Evolutionary conservation across 345 rosid species (phyloP), one percentile per base, ranked within the genome.

Genomic region (Abelmoschus esculentus): DNA sequence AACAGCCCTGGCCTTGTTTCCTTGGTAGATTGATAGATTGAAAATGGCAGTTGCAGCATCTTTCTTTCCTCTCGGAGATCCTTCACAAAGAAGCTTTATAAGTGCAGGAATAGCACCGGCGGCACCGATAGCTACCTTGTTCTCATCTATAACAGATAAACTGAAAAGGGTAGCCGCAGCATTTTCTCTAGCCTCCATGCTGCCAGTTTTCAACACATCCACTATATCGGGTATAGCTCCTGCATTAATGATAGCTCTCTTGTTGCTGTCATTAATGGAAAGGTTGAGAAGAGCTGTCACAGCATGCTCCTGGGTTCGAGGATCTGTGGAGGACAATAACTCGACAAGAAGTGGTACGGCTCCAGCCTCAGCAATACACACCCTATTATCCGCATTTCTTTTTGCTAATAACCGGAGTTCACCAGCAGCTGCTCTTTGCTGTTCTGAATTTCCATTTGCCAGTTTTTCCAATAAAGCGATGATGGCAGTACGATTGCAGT

Each of bases 151-250:
- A 55, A 95, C 96, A 3, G 99, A 95, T 76, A 91, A 82, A 77
- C 98, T 91, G 80, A 95, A 95, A 55, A 95, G 97, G 10, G 97
- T 92, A 8, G 99, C 98, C 0, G 98, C 99, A 17, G 98, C 99
- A 72, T 95, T 95, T 82, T 95, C 99, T 79, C 98, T 86, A 40
- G 99, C 99, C 75, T 91, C 97, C 96, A 90, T 91, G 84, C 98
- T 90, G 67, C 98, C 98, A 17, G 73, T 86, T 78, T 78, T 90
- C 46, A 95, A 77, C 61, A 95, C 99, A 59, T 86, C 92, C 13
- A 95, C 98, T 61, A 95, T 95, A 70, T 95, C 92, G 0, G 96
- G 87, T 81, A 95, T 91, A 6, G 99, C 98, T 74, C 98, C 99
- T 1, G 96, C 92, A 38, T 95, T 91, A 50, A 95, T 97, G 2